These are phyloP conservation scores for Psidium guajava DNA, from an alignment of 345 rosid species.

Conservation along the genomic window DNA sequence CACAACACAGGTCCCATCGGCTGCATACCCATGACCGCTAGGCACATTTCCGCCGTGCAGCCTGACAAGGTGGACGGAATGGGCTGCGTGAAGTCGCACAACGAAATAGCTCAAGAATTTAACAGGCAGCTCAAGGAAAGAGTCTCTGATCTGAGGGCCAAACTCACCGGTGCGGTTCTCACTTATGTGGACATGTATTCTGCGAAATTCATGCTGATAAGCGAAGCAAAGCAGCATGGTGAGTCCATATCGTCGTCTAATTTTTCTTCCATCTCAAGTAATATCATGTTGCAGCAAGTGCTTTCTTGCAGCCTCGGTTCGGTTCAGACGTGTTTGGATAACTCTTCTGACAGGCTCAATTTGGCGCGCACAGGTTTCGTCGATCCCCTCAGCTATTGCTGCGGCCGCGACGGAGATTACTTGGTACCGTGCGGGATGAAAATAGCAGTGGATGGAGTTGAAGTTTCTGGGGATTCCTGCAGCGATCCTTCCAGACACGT, in stretches of 20 bases:
- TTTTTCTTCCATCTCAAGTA: not conserved
- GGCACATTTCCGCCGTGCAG: constrained; percentile 35
- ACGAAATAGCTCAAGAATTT: constrained; percentile 65
- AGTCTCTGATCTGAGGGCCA: constrained; percentile 31
- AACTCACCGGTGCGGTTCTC: constrained; percentile 56
- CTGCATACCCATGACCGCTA: constrained; percentile 60
- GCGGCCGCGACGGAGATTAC: constrained; percentile 38
- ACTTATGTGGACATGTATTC: constrained; percentile 66
- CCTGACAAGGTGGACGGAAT: constrained; percentile 50
- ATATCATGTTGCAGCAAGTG: not conserved
- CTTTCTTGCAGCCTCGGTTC: not conserved
- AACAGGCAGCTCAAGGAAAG: constrained; percentile 56
- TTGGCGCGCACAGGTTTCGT: constrained; percentile 12
- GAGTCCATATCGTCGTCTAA: not conserved
- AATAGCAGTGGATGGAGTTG: constrained; percentile 21
- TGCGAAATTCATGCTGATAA: constrained; percentile 27
- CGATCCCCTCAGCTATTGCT: constrained; percentile 42
- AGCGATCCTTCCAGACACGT: constrained; percentile 29
- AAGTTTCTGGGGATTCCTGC: constrained; percentile 33
- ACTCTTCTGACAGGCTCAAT: not conserved
- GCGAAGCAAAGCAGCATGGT: not conserved
- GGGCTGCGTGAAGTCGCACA: constrained; percentile 78
- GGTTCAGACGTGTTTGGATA: not conserved
- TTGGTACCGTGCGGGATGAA: constrained; percentile 40
- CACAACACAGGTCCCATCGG: constrained; percentile 93